Evolutionary conservation across 1,139 yeast species (phyloP).

Genomic region (Nakaseomyces uthaithaninus): DNA sequence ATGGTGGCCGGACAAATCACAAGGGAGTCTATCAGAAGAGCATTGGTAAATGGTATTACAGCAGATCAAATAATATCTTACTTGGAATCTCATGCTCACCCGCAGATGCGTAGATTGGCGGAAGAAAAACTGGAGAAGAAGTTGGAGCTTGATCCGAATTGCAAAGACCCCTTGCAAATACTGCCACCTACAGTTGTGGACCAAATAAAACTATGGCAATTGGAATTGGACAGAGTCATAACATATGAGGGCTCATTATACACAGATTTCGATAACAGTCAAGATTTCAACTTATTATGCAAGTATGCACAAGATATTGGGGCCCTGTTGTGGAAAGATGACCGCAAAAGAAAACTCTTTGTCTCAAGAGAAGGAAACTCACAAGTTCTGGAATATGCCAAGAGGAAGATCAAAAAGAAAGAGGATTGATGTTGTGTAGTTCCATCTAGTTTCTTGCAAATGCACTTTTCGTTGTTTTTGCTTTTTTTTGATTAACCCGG

Average conservation of each 20-base stretch:
- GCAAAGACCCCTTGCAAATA: slow-evolving; percentile 53
- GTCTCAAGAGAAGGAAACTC: slow-evolving; percentile 78
- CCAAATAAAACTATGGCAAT: slow-evolving; percentile 91
- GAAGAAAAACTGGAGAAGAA: slow-evolving; percentile 61
- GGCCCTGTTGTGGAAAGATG: slow-evolving; percentile 77
- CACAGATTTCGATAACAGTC: slow-evolving; percentile 70
- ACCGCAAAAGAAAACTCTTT: slow-evolving; percentile 59
- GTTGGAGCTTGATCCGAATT: slow-evolving; percentile 50
- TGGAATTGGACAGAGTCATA: slow-evolving; percentile 86
- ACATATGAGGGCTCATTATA: slow-evolving; percentile 83
- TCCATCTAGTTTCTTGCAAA: too few relatives aligned
- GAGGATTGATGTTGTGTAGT: too few relatives aligned
- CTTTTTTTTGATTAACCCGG: too few relatives aligned
- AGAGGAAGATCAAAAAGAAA: slow-evolving; percentile 38
- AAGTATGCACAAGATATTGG: slow-evolving; percentile 87
- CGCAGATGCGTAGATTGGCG: slow-evolving; percentile 73
- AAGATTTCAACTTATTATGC: slow-evolving; percentile 65
- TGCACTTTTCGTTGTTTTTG: too few relatives aligned
- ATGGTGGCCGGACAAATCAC: slow-evolving; percentile 92
- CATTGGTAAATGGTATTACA: slow-evolving; percentile 80
- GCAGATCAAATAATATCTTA: slow-evolving; percentile 91
- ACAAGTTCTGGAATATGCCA: slow-evolving; percentile 82
- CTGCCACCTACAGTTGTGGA: slow-evolving; percentile 94
- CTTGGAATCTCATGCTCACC: slow-evolving; percentile 86
- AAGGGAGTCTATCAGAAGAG: slow-evolving; percentile 81